A percentile compares a stretch with the other conserved stretches of the same genome.
These are phyloP conservation scores for Hirsutella rhossiliensis DNA, from an alignment of 2,329 filamentous ascomycete genomes.

Conservation along the genomic window DNA sequence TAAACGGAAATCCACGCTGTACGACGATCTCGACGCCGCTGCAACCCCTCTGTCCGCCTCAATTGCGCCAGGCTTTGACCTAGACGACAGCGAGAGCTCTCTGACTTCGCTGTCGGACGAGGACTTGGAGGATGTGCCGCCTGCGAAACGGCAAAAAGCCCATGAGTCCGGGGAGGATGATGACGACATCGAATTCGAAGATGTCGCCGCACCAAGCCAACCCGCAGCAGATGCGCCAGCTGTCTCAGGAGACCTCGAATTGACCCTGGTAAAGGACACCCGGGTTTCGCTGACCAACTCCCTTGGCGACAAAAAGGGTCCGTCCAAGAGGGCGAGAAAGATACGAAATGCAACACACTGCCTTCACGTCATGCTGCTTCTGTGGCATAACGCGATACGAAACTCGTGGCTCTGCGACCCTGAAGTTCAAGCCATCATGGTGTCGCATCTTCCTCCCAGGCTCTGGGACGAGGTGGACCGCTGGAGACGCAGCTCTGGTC, in stretches of 20 bases:
- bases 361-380: conserved; percentile 73
- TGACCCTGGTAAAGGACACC: conserved; percentile 53
- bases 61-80: conserved; percentile 29
- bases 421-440: conserved; percentile 61
- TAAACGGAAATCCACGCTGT: conserved; percentile 42
- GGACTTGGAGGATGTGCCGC: conserved; percentile 37
- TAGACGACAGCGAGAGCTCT: conserved; percentile 33
- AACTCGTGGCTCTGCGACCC: conserved; percentile 76
- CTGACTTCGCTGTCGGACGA: conserved; percentile 43
- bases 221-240: conserved; percentile 30
- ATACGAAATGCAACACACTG: conserved; percentile 73
- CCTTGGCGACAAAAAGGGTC: conserved; percentile 63
- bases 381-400: conserved; percentile 81
- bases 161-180: conserved; percentile 31
- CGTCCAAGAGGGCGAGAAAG: conserved; percentile 70
- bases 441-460: conserved; percentile 57
- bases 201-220: conserved; percentile 52
- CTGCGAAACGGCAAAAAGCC: conserved; percentile 27
- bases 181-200: conserved; percentile 43
- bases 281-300: conserved; percentile 49
- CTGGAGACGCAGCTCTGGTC: conserved; percentile 58
- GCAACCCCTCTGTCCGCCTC: conserved; percentile 30
- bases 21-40: conserved; percentile 46
- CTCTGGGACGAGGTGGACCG: conserved; percentile 62
- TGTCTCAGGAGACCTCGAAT: conserved; percentile 56